Base-by-base conservation (phyloP, 2,329 filamentous ascomycete genomes). In the Penicillium sp. region DNA sequence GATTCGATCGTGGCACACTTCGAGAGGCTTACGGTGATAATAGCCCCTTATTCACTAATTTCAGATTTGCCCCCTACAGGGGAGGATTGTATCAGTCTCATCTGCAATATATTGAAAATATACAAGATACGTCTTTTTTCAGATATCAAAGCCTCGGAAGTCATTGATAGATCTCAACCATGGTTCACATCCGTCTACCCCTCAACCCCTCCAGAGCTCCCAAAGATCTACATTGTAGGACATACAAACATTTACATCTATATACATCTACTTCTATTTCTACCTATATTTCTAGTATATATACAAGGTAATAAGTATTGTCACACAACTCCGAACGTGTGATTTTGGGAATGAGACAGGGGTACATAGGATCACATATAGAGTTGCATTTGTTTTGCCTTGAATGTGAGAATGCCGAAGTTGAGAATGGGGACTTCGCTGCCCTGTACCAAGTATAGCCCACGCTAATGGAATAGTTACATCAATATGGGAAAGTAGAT, bases 321-420 rank as follows among this genome's bases (percentile, higher is more conserved):
- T 65, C 49, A 55, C 53, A 63, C 57, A 58, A 40, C 56, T 61
- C 61, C 61, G 59, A 61, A 32, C 7, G 3, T 24, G n/a, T 50
- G 2, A 14, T 45, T 44, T 57, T 39, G 55, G 42, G 63, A 65
- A 65, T 65, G 63, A 61, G 60, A 63, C 61, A 65, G 59, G 61
- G 62, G 55, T 62, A 49, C 10, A 26, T 47, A 48, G 7, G 14
- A 39, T 50, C 35, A 22, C 38, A 45, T 48, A 43, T 51, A 55
- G 24, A 46, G 31, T 58, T 46, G 31, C 20, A 57, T 46, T 29
- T 29, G 34, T 45, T 44, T 37, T 7, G 16, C 42, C 26, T 24
- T 53, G 43, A 39, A 47, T 53, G 34, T 48, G 42, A 53, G 37
- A 31, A 35, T 54, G 29, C 18, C 29, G n/a, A 31, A 18, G 16